Base-by-base conservation (phyloP, 495 filamentous ascomycete species). In the Xylaria palmicola region DNA sequence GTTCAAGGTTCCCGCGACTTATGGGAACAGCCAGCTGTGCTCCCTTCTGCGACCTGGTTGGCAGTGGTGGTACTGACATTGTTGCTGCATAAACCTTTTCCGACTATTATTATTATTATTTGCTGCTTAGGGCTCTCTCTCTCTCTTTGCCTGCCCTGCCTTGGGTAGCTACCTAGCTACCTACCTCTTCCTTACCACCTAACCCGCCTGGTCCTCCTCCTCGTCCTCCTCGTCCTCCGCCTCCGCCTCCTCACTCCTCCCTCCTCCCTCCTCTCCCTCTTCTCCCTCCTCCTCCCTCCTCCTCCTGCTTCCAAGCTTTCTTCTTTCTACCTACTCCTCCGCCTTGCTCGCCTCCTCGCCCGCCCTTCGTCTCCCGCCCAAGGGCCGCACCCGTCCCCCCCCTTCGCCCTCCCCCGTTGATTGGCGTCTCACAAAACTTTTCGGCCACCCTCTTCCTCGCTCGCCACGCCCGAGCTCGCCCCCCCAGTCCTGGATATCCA, bases 1-100 rank as follows among this genome's bases (percentile, higher is more conserved):
- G 27, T 51, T 65, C 53, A 70, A 68, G 62, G 62, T 68, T 66
- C 65, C 63, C 63, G 62, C 63, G 41, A 51, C 49, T 65, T 60
- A 27, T 56, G 62, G 9, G 41, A 50, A n/a, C n/a, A n/a, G n/a
- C n/a, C 56, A 59, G 37, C 30, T 36, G 43, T 49, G 40, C 65
- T 75, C 75, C 72, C 71, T 56, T 19, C 24, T 8, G 17, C 30
- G 30, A n/a, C 45, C 0, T 50, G 15, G 27, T 17, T 51, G 29
- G n/a, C n/a, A n/a, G n/a, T n/a, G n/a, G n/a, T n/a, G n/a, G n/a
- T n/a, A n/a, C n/a, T 36, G 6, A 2, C 15, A 41, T n/a, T 15
- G 12, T 8, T 59, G 34, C 32, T 41, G 56, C 47, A 43, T 41
- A 43, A 43, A 55, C n/a, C n/a, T 13, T 6, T 15, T 43, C 4